phyloP scores from a whole-genome alignment of 257 asterid species.

The Thymus quinquecostatus region DNA sequence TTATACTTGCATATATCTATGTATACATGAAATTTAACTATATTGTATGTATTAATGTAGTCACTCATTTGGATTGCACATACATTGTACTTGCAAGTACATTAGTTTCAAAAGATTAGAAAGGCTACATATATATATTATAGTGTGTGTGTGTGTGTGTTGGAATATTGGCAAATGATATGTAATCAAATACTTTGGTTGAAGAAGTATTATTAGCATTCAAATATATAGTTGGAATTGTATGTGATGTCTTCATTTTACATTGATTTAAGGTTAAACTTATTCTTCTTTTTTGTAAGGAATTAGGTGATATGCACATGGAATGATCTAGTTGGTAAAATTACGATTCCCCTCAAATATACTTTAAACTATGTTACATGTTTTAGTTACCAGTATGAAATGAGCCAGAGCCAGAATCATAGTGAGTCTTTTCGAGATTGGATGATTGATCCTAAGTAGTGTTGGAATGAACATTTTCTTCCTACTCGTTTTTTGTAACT shows the following conservation, averaged over 20 bases:
- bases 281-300: too few species aligned
- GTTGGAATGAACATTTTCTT: too few species aligned
- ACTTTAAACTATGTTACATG: too few species aligned
- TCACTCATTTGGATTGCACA: constrained; percentile 40
- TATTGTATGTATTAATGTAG: background rate
- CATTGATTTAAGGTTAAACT: too few species aligned
- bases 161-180: constrained; percentile 21
- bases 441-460: too few species aligned
- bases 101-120: constrained; percentile 19
- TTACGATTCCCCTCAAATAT: background rate
- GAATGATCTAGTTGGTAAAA: background rate
- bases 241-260: too few species aligned
- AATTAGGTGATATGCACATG: background rate
- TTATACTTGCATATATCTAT: background rate
- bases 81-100: constrained; percentile 89
- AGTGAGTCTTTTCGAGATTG: too few species aligned
- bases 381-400: too few species aligned
- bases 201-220: background rate
- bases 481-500: too few species aligned
- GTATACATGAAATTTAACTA: background rate
- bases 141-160: constrained; percentile 32
- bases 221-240: background rate
- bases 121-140: background rate
- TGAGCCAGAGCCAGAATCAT: too few species aligned
- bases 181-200: constrained; percentile 2